Conservation (phyloP, 2,329 filamentous ascomycete species). For the Cercospora berteroae region DNA sequence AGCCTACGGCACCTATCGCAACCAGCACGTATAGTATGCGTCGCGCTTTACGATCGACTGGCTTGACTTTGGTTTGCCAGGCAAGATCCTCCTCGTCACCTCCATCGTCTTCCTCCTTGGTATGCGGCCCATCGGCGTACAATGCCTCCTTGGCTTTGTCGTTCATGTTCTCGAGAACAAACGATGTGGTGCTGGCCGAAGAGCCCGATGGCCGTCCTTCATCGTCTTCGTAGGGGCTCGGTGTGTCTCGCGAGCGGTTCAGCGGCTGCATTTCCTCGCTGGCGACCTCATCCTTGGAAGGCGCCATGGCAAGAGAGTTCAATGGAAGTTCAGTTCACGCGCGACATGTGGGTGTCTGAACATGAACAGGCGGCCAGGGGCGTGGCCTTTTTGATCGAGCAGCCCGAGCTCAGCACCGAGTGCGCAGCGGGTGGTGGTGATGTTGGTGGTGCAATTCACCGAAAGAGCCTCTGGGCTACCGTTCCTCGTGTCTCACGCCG, state of each 20-base stretch:
- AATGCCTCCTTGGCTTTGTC: constrained; percentile 54
- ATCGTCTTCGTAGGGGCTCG: constrained; percentile 37
- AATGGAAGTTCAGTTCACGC: background rate
- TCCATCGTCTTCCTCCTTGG: constrained; percentile 48
- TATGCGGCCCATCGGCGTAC: constrained; percentile 38
- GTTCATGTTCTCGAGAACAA: constrained; percentile 74
- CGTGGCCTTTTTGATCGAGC: background rate
- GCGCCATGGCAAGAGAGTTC: constrained; percentile 1
- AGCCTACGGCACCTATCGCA: constrained; percentile 62
- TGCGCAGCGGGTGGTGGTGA: background rate
- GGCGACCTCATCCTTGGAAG: constrained; percentile 2
- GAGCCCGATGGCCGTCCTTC: constrained; percentile 56
- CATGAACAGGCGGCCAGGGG: background rate
- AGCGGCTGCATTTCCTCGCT: constrained; percentile 49
- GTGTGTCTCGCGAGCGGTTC: constrained; percentile 34
- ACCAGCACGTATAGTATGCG: constrained; percentile 61
- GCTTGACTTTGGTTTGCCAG: constrained; percentile 45
- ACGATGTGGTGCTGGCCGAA: constrained; percentile 79
- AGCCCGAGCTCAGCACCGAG: background rate
- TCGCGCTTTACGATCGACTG: constrained; percentile 64
- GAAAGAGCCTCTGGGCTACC: background rate
- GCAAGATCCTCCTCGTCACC: constrained; percentile 48
- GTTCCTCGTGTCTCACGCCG: background rate
- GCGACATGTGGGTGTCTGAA: background rate
- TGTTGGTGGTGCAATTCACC: background rate